Percentiles rank a stretch among this genome's conserved stretches.
These are phyloP conservation scores for Backusella macrospora DNA, from an alignment of 192 early-diverging fungal species.

Conservation along the genomic window DNA sequence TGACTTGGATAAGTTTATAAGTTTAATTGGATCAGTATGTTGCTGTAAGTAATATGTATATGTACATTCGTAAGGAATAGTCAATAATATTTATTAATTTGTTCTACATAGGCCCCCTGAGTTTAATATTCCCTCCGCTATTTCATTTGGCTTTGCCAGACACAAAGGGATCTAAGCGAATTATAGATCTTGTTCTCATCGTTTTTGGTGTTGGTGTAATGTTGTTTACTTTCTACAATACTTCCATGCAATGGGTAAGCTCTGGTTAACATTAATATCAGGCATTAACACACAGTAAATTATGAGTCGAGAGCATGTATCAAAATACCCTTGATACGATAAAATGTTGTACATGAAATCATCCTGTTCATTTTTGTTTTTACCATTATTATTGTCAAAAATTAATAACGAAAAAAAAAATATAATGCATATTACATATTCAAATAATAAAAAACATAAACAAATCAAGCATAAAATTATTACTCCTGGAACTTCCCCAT, in stretches of 20 bases:
- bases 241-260: slow-evolving; percentile 30
- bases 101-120: slow-evolving; percentile 51
- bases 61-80: neutral
- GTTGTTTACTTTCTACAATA: slow-evolving; percentile 40
- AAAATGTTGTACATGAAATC: neutral
- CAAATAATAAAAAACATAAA: too few species aligned
- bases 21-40: slow-evolving; percentile 82
- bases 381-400: neutral
- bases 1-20: slow-evolving; percentile 87
- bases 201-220: slow-evolving; percentile 59
- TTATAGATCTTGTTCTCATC: slow-evolving; percentile 62
- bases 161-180: slow-evolving; percentile 10
- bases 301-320: neutral
- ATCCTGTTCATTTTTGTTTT: neutral
- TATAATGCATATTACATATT: too few species aligned
- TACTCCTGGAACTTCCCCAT: too few species aligned
- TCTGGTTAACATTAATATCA: slow-evolving; percentile 4
- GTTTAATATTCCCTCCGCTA: slow-evolving; percentile 85
- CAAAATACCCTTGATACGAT: neutral
- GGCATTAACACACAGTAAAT: neutral
- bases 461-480: too few species aligned
- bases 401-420: too few species aligned
- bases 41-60: slow-evolving; percentile 42
- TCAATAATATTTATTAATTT: neutral
- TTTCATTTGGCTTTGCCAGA: slow-evolving; percentile 67